Evolutionary conservation across 2,329 filamentous ascomycete species (phyloP).

Genomic region (Colletotrichum lini): DNA sequence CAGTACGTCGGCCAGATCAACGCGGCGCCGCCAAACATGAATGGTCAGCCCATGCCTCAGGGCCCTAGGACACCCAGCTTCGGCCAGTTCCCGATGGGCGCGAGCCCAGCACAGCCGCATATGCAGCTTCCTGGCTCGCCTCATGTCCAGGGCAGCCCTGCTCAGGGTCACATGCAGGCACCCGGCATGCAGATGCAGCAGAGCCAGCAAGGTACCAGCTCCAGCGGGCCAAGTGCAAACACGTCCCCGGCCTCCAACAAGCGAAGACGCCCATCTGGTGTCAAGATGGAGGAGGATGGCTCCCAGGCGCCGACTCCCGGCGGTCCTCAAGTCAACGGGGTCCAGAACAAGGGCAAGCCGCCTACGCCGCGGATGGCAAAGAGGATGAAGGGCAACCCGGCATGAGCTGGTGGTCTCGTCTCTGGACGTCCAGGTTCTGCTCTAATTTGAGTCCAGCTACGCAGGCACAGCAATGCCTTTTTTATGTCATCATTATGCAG

Average conservation of each 20-base stretch:
- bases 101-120: slow-evolving; percentile 72
- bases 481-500: slow-evolving; percentile 53
- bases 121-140: slow-evolving; percentile 75
- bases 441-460: slow-evolving; percentile 30
- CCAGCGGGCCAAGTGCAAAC: slow-evolving; percentile 77
- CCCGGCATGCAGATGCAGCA: slow-evolving; percentile 77
- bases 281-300: slow-evolving; percentile 71
- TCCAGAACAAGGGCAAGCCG: slow-evolving; percentile 65
- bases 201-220: slow-evolving; percentile 77
- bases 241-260: slow-evolving; percentile 75
- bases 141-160: slow-evolving; percentile 71
- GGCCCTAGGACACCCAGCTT: slow-evolving; percentile 69
- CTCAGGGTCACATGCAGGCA: slow-evolving; percentile 73
- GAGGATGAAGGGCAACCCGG: slow-evolving; percentile 64
- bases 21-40: slow-evolving; percentile 56
- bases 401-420: slow-evolving; percentile 44
- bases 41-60: slow-evolving; percentile 64
- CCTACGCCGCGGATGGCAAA: slow-evolving; percentile 71
- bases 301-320: slow-evolving; percentile 65
- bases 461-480: slow-evolving; percentile 45
- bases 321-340: slow-evolving; percentile 66
- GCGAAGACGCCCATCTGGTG: slow-evolving; percentile 68
- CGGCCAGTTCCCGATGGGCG: slow-evolving; percentile 70
- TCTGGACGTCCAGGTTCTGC: slow-evolving; percentile 33
- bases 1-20: slow-evolving; percentile 70